Conservation (phyloP, 2,329 filamentous ascomycete species). For the Penicillium nordicum region DNA sequence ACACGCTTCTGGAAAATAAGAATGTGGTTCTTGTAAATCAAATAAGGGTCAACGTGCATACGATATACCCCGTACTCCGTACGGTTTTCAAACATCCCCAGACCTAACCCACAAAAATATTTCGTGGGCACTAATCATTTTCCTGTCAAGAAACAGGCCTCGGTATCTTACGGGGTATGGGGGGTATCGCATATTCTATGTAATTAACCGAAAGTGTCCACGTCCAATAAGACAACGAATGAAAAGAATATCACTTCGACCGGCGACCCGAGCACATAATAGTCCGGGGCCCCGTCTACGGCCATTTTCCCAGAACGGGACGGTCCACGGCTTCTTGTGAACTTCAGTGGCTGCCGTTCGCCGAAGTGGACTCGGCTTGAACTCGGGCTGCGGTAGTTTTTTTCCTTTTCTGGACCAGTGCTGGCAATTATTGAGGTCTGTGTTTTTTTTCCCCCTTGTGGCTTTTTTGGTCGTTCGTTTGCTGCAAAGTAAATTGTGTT, state of each 20-base stretch:
- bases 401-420: background rate
- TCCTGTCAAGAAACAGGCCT: background rate
- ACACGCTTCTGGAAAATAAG: background rate
- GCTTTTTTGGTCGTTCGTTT: background rate
- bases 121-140: background rate
- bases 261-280: background rate
- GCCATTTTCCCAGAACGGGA: slow-evolving; percentile 18
- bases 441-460: background rate
- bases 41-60: background rate
- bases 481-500: background rate
- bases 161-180: background rate
- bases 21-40: background rate
- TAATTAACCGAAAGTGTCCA: slow-evolving; percentile 15
- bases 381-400: slow-evolving; percentile 1
- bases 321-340: slow-evolving; percentile 1
- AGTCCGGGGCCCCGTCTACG: slow-evolving; percentile 21
- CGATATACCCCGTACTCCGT: background rate
- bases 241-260: background rate
- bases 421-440: background rate
- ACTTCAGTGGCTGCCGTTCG: slow-evolving; percentile 9
- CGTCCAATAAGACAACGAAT: slow-evolving; percentile 1
- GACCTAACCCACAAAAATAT: slow-evolving; percentile 3
- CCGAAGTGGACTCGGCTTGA: slow-evolving; percentile 18
- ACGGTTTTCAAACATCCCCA: background rate
- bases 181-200: background rate